Percentiles rank a stretch among this genome's conserved stretches.
Evolutionary conservation across 2,329 filamentous ascomycete genomes (phyloP).

Genomic region (Penicillium sp.): DNA sequence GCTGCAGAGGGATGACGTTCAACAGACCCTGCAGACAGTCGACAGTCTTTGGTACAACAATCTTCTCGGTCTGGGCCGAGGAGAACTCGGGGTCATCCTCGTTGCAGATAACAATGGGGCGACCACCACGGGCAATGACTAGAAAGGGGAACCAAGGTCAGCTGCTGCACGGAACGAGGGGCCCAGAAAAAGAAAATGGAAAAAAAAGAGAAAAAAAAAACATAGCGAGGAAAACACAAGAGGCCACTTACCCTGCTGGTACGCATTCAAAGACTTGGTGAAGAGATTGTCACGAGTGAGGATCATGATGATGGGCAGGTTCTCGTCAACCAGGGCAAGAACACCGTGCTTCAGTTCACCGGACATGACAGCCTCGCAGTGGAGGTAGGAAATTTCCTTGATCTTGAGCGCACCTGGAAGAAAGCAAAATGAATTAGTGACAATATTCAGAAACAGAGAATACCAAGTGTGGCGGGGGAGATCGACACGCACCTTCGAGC

Average conservation of each 20-base stretch:
- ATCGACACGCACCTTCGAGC: constrained; percentile 61
- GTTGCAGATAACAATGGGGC: constrained; percentile 99
- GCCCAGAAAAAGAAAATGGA: constrained; percentile 17
- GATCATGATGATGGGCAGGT: constrained; percentile 99
- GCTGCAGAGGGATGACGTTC: constrained; percentile 94
- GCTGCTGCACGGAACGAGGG: too few species aligned
- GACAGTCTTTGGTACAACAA: constrained; percentile 92
- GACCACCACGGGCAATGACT: constrained; percentile 93
- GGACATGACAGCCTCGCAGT: constrained; percentile 99
- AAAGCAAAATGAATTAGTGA: constrained; percentile 10
- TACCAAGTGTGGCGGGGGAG: not conserved
- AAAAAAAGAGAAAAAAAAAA: constrained; percentile 26
- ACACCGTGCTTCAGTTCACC: constrained; percentile 99
- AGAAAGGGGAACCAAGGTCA: not conserved
- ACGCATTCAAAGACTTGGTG: constrained; percentile 98
- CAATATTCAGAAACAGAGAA: not conserved
- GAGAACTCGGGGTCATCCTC: constrained; percentile 82
- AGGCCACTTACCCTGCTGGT: constrained; percentile 72
- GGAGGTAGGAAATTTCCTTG: constrained; percentile 99
- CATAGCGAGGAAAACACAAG: not conserved
- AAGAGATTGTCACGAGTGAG: constrained; percentile 93
- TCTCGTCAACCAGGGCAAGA: constrained; percentile 92
- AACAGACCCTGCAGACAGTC: constrained; percentile 93
- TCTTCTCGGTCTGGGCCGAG: constrained; percentile 83
- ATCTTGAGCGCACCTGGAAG: constrained; percentile 79